Percentiles rank a stretch among this genome's conserved stretches.
phyloP scores from a whole-genome alignment of 352 stramenopile genomes.

The Pythium vanterpoolii region DNA sequence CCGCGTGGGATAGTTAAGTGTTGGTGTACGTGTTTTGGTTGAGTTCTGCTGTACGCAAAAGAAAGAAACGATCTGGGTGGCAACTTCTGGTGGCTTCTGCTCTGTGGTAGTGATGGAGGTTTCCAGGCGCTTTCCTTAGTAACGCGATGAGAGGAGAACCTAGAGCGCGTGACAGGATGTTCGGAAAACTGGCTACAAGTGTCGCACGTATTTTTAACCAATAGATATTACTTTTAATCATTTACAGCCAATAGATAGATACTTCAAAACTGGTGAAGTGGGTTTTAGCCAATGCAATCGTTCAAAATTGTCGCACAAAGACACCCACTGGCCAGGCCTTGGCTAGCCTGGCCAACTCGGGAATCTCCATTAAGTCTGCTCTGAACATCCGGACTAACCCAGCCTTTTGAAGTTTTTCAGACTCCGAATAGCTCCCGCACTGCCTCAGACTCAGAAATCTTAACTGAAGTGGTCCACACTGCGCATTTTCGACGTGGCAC shows the following conservation, averaged over 20 bases:
- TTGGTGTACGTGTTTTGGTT: no score
- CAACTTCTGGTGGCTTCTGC: not conserved
- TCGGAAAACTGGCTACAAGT: not conserved
- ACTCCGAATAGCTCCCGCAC: not conserved
- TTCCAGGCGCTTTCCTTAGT: slow-evolving; percentile 1
- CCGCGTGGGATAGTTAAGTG: not conserved
- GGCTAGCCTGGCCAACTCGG: not conserved
- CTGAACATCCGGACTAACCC: slow-evolving; percentile 3
- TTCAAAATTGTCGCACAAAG: not conserved
- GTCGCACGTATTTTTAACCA: not conserved
- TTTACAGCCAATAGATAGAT: not conserved
- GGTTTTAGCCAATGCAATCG: not conserved
- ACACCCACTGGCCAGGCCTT: no score
- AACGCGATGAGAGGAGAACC: not conserved
- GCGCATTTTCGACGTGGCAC: slow-evolving; percentile 3
- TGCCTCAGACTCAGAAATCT: not conserved
- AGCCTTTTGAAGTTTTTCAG: not conserved
- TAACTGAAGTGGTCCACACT: slow-evolving; percentile 3
- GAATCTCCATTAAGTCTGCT: not conserved
- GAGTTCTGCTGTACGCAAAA: not conserved
- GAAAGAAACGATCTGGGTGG: not conserved
- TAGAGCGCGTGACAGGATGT: not conserved
- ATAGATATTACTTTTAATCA: not conserved
- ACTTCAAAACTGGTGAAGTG: no score
- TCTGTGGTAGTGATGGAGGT: not conserved